Evolutionary conservation across 1,284 basidiomycete genomes (phyloP).

Genomic region (Cystobasidiaceae sp.): DNA sequence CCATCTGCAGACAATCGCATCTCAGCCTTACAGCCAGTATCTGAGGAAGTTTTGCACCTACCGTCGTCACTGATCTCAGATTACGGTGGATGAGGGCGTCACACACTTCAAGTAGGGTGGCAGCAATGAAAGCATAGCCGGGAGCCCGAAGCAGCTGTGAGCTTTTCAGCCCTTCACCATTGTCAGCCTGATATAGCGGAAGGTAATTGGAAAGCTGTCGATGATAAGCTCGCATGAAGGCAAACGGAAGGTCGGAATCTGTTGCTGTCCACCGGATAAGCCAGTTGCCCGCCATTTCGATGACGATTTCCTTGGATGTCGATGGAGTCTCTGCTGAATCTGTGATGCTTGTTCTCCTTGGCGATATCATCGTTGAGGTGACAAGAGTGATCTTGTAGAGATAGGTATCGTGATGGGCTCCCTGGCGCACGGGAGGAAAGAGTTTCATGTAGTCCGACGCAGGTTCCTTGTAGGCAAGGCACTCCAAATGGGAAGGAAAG

Average conservation of each 20-base stretch:
- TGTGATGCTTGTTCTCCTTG: background rate
- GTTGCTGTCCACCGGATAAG: constrained; percentile 46
- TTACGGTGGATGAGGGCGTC: constrained; percentile 44
- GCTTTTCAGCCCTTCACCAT: background rate
- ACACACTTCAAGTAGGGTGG: constrained; percentile 43
- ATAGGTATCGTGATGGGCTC: background rate
- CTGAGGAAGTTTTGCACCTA: constrained; percentile 43
- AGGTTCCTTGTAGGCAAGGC: constrained; percentile 12
- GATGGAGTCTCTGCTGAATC: background rate
- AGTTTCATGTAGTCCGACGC: constrained; percentile 31
- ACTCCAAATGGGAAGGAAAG: constrained; percentile 33
- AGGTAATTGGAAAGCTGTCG: constrained; percentile 51
- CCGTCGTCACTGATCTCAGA: constrained; percentile 44
- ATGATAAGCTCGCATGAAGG: constrained; percentile 54
- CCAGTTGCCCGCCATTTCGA: constrained; percentile 33
- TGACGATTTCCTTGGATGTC: background rate
- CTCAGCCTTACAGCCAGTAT: background rate
- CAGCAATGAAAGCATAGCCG: constrained; percentile 47
- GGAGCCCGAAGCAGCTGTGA: constrained; percentile 49
- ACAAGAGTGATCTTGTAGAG: constrained; percentile 14
- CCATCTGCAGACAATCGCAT: constrained; percentile 49
- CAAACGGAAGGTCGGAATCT: constrained; percentile 54
- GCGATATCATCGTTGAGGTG: background rate
- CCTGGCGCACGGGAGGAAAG: constrained; percentile 11
- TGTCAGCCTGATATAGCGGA: constrained; percentile 42